These are phyloP conservation scores for Inga laurina DNA, from an alignment of 306 rosid species.

Conservation along the genomic window DNA sequence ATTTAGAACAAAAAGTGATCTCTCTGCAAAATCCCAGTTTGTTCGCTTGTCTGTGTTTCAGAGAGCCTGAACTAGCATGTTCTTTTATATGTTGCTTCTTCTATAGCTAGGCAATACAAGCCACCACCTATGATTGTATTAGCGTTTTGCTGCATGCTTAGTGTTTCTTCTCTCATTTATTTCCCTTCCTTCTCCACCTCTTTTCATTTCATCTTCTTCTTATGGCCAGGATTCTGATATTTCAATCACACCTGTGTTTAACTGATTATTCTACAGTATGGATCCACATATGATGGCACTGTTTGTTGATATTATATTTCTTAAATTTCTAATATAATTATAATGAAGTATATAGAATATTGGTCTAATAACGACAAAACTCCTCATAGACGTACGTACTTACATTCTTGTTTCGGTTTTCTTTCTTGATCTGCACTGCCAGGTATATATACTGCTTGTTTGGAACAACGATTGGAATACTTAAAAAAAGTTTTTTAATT, in stretches of 20 bases:
- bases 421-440: background rate
- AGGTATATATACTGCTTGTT: background rate
- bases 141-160: background rate
- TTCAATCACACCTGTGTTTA: background rate
- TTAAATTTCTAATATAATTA: background rate
- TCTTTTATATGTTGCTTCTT: background rate
- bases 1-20: slow-evolving; percentile 7
- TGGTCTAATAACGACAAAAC: background rate
- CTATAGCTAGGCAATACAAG: background rate
- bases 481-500: too few species aligned
- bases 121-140: background rate
- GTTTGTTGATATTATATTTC: background rate
- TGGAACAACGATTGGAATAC: too few species aligned
- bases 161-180: background rate
- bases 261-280: background rate
- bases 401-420: background rate
- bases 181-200: background rate
- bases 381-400: background rate
- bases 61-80: background rate
- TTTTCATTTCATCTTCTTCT: background rate
- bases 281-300: background rate
- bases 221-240: background rate
- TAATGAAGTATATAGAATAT: background rate
- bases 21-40: background rate
- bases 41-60: background rate